Conservation (phyloP, 139 green algal species). For the Edaphochlamys debaryana region DNA sequence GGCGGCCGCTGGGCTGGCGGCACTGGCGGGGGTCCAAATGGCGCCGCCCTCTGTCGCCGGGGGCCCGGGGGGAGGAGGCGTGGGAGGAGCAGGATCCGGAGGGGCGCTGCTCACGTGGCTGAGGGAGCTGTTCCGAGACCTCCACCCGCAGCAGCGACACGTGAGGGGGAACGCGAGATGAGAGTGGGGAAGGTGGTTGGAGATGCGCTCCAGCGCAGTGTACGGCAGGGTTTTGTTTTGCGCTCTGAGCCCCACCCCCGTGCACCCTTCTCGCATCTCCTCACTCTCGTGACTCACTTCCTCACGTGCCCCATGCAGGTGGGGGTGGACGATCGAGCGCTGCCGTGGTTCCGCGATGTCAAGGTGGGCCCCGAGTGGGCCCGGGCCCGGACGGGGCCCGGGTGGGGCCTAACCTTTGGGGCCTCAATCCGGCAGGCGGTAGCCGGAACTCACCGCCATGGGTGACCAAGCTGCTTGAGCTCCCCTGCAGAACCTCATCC, state of each 20-base stretch:
- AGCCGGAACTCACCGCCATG: too few relatives aligned
- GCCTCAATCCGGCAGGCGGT: too few relatives aligned
- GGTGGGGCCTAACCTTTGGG: too few relatives aligned
- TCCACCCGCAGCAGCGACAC: constrained; percentile 53
- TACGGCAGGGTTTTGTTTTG: background rate
- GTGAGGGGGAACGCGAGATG: constrained; percentile 8
- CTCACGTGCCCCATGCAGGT: constrained; percentile 65
- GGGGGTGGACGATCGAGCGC: constrained; percentile 66
- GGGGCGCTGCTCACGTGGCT: constrained; percentile 41
- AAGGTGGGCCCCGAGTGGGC: constrained; percentile 33
- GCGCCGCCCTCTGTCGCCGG: too few relatives aligned
- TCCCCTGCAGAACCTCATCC: too few relatives aligned
- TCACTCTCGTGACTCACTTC: background rate
- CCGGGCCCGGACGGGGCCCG: too few relatives aligned
- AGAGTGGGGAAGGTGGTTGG: background rate
- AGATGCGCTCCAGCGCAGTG: too few relatives aligned
- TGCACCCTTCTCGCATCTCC: too few relatives aligned
- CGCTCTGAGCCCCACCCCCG: background rate
- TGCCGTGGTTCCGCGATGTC: constrained; percentile 62
- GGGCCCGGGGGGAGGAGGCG: constrained; percentile 32
- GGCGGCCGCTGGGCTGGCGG: background rate
- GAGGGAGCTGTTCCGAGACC: constrained; percentile 55
- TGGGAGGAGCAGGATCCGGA: constrained; percentile 8
- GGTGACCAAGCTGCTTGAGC: too few relatives aligned
- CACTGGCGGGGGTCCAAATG: background rate